Conservation (phyloP, 1,284 basidiomycete species). For the Pholiota adiposa region DNA sequence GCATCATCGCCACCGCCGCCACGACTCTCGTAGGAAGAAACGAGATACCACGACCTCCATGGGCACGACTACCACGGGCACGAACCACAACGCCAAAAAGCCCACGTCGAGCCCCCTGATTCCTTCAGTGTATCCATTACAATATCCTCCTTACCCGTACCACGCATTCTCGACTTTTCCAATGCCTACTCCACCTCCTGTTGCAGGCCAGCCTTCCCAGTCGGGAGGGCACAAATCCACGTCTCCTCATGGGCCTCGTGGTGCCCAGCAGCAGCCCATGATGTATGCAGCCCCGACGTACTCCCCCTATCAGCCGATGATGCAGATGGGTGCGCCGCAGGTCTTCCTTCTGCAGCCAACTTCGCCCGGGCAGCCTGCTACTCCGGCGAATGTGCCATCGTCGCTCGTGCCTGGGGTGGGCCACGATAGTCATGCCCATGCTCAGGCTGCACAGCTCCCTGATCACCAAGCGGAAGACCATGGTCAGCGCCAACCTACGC, state of each 20-base stretch:
- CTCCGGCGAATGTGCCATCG: slow-evolving; percentile 2
- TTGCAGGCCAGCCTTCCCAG: slow-evolving; percentile 1
- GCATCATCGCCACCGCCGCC: slow-evolving; percentile 14
- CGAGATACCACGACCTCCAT: slow-evolving; percentile 17
- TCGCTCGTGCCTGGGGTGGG: slow-evolving; percentile 8
- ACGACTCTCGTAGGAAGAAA: slow-evolving; percentile 5
- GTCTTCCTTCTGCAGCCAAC: slow-evolving; percentile 17
- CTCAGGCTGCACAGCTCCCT: not conserved
- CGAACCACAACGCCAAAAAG: slow-evolving; percentile 5
- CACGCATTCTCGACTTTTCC: slow-evolving; percentile 21
- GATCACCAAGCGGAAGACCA: not conserved
- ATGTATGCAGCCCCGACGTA: slow-evolving; percentile 23
- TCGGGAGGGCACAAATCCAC: not conserved
- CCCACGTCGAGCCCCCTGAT: slow-evolving; percentile 13
- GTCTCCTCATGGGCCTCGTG: slow-evolving; percentile 13
- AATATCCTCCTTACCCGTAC: slow-evolving; percentile 21
- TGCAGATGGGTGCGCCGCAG: slow-evolving; percentile 19
- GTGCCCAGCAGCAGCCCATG: slow-evolving; percentile 9
- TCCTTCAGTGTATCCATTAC: slow-evolving; percentile 22
- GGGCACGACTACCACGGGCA: slow-evolving; percentile 17
- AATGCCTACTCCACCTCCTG: slow-evolving; percentile 13
- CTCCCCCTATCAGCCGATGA: slow-evolving; percentile 25
- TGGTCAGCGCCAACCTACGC: slow-evolving; percentile 4
- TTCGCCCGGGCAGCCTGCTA: slow-evolving; percentile 1
- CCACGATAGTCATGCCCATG: slow-evolving; percentile 1